phyloP scores from a whole-genome alignment of 139 green algal genomes.

The Limnomonas spitsbergensis region DNA sequence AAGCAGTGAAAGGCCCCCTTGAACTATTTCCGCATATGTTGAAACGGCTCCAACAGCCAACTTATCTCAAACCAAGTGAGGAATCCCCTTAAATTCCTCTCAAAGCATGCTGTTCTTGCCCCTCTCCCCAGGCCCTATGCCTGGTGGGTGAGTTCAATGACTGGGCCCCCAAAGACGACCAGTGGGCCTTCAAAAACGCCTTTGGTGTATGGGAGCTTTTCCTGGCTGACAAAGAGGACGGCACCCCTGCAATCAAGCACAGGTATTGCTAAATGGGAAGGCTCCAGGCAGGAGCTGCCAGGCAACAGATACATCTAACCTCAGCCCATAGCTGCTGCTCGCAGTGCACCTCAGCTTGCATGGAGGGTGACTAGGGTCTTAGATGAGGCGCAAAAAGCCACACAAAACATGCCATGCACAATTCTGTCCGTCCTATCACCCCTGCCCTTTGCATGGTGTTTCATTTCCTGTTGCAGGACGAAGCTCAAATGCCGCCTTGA shows the following conservation, averaged over 20 bases:
- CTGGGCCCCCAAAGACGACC: constrained; percentile 71
- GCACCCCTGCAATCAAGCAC: constrained; percentile 72
- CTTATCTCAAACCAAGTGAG: neutral
- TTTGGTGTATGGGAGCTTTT: constrained; percentile 88
- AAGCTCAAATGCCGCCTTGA: constrained; percentile 84
- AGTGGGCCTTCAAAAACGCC: constrained; percentile 87
- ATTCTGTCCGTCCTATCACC: too few relatives aligned
- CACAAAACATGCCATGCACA: too few relatives aligned
- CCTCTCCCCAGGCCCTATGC: constrained; percentile 55
- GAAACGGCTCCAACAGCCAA: neutral
- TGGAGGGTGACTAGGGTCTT: neutral
- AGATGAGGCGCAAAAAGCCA: neutral
- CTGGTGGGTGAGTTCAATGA: constrained; percentile 96
- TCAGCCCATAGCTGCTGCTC: neutral
- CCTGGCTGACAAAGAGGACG: constrained; percentile 74
- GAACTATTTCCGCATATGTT: neutral
- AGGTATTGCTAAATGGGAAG: constrained; percentile 41
- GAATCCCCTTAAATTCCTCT: neutral
- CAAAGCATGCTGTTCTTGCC: neutral
- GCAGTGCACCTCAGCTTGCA: neutral
- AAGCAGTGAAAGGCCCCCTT: neutral
- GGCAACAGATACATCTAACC: neutral
- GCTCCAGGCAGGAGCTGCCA: neutral
- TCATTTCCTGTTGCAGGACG: constrained; percentile 46
- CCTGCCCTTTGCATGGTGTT: too few relatives aligned